Conservation (phyloP, 2,329 filamentous ascomycete genomes). For the Berkeleyomyces rouxiae region DNA sequence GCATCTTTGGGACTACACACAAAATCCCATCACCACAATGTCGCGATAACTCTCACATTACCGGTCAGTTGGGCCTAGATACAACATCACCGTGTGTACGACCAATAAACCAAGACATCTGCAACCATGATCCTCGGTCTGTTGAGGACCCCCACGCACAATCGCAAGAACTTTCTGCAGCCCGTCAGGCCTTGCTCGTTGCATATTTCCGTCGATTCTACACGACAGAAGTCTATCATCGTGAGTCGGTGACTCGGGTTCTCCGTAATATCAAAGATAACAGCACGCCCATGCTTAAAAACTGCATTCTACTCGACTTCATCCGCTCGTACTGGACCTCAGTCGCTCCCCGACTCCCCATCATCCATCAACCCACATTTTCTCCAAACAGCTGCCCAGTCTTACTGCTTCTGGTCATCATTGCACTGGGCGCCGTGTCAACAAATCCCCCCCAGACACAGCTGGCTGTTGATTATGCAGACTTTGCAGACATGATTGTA, state of each 20-base stretch:
- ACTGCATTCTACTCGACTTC: conserved; percentile 73
- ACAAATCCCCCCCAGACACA: conserved; percentile 44
- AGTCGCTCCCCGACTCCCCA: conserved; percentile 71
- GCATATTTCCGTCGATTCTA: conserved; percentile 4
- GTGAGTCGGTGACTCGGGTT: conserved; percentile 19
- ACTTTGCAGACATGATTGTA: conserved; percentile 43
- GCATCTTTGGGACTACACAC: conserved; percentile 33
- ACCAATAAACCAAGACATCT: neutral
- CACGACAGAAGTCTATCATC: neutral
- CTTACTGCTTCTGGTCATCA: conserved; percentile 62
- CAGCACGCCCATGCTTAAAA: conserved; percentile 39
- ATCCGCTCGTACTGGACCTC: conserved; percentile 77
- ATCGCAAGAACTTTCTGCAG: conserved; percentile 19
- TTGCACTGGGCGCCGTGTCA: conserved; percentile 69
- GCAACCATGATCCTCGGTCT: neutral
- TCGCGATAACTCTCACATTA: conserved; percentile 27
- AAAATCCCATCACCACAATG: conserved; percentile 35
- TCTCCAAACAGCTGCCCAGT: conserved; percentile 62
- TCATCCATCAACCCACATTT: conserved; percentile 79
- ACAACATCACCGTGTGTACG: conserved; percentile 11
- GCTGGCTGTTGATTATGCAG: conserved; percentile 34
- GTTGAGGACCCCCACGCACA: too few relatives aligned
- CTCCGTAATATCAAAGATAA: conserved; percentile 24
- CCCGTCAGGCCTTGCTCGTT: conserved; percentile 20
- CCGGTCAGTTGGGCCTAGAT: conserved; percentile 30